Base-by-base conservation (phyloP, 345 rosid species). In the Ceriops tagal region DNA sequence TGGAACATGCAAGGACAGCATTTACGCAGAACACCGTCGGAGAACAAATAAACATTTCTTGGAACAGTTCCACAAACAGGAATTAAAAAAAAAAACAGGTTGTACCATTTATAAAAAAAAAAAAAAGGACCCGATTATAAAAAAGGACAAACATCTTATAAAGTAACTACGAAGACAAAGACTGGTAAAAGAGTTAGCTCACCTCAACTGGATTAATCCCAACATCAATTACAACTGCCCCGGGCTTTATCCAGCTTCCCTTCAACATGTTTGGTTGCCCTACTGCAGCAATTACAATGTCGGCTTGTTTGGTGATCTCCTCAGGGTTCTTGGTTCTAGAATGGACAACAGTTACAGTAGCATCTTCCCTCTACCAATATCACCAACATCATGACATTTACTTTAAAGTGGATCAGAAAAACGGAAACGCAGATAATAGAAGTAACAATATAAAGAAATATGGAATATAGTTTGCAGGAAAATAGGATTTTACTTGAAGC, bases 181-280 rank as follows among this genome's bases (percentile, higher is more conserved):
- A 34, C 37, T 8, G 37, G 37, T 34, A 34, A 34, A 34, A 30
- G 37, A 34, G 37, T 37, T 20, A 26, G 61, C 77, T 82, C 35
- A 88, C 98, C 87, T 90, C 92, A 53, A 92, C 90, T 46, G 88
- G 83, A 73, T 87, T 92, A 74, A 87, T 90, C 75, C 98, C 96
- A 21, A 92, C 98, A 73, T 88, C 96, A 30, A 92, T 92, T 21
- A 92, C 67, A 61, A 88, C 92, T 34, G 96, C 96, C 34, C 96
- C 98, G 1, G 92, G 96, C 72, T 93, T 93, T 52, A 93, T 87
- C 97, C 98, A 90, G 78, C 71, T 86, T 31, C 89, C 96, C 66
- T 82, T 84, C 31, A 87, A 92, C 98, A 93, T 89, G 72, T 86
- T 84, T 47, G 98, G 87, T 72, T 81, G 83, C 46, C 98, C 97